These are phyloP conservation scores for Mycena rosella DNA, from an alignment of 768 basidiomycete species.

Conservation along the genomic window DNA sequence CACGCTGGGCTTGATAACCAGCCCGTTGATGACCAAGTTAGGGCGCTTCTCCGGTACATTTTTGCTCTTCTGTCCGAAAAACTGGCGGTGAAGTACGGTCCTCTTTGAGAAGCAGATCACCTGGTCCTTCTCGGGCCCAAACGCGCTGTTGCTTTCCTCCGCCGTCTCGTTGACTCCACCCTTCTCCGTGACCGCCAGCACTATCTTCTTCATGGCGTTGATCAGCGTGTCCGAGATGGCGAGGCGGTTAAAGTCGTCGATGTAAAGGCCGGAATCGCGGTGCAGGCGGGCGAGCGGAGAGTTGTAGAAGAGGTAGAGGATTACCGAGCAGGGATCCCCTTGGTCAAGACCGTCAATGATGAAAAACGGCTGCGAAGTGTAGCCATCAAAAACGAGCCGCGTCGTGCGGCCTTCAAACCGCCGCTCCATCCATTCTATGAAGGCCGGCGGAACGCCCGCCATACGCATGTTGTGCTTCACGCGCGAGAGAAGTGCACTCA, in stretches of 20 bases:
- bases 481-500: not conserved
- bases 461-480: conserved; percentile 11
- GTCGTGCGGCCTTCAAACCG: not conserved
- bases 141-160: not conserved
- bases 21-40: not conserved
- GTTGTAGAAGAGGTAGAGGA: conserved; percentile 11
- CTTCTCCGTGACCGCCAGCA: not conserved
- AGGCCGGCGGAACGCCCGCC: not conserved
- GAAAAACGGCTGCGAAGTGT: not conserved
- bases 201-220: not conserved
- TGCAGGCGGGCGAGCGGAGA: not conserved
- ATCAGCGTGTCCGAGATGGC: not conserved
- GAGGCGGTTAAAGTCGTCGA: not conserved
- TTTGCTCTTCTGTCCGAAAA: not conserved
- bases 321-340: conserved; percentile 7
- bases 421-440: conserved; percentile 4
- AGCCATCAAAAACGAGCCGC: conserved; percentile 5
- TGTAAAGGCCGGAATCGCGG: not conserved
- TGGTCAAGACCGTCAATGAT: conserved; percentile 6
- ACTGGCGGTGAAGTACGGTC: not conserved
- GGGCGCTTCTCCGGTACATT: conserved; percentile 3
- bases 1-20: not conserved
- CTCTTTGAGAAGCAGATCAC: not conserved
- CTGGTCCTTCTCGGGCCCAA: conserved; percentile 3
- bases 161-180: not conserved